Evolutionary conservation across 768 basidiomycete species (phyloP).

Genomic region (Dioszegia hungarica): DNA sequence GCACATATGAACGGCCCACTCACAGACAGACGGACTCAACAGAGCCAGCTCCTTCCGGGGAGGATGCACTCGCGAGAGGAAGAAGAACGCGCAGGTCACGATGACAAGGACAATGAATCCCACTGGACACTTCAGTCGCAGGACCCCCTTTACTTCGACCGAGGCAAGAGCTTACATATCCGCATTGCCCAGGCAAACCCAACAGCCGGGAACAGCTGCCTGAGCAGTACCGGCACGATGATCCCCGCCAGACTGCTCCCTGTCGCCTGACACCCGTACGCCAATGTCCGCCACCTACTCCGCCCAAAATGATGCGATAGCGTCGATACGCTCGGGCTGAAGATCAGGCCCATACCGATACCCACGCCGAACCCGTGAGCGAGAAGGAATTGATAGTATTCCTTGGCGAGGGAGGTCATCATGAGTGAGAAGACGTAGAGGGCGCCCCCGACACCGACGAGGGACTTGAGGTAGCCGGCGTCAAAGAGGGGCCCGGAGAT

Average conservation of each 20-base stretch:
- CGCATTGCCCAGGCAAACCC: conserved; percentile 57
- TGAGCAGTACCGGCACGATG: conserved; percentile 60
- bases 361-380: conserved; percentile 30
- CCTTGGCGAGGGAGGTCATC: conserved; percentile 18
- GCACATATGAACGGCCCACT: conserved; percentile 53
- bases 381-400: conserved; percentile 29
- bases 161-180: conserved; percentile 22
- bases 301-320: conserved; percentile 31
- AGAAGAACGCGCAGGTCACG: conserved; percentile 15
- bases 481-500: conserved; percentile 38
- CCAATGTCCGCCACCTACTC: conserved; percentile 19
- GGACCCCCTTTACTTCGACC: no score
- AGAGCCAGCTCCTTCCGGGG: conserved; percentile 24
- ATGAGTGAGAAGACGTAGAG: conserved; percentile 31
- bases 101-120: conserved; percentile 23
- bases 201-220: conserved; percentile 55
- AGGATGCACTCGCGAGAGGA: conserved; percentile 17
- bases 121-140: conserved; percentile 10
- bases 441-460: conserved; percentile 15
- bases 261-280: conserved; percentile 51
- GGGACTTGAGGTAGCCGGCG: conserved; percentile 28
- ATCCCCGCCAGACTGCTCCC: conserved; percentile 69
- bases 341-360: conserved; percentile 35
- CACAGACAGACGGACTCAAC: conserved; percentile 33
- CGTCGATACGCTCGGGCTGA: conserved; percentile 27